phyloP scores from a whole-genome alignment of 345 rosid genomes.

The Gossypium herbaceum region DNA sequence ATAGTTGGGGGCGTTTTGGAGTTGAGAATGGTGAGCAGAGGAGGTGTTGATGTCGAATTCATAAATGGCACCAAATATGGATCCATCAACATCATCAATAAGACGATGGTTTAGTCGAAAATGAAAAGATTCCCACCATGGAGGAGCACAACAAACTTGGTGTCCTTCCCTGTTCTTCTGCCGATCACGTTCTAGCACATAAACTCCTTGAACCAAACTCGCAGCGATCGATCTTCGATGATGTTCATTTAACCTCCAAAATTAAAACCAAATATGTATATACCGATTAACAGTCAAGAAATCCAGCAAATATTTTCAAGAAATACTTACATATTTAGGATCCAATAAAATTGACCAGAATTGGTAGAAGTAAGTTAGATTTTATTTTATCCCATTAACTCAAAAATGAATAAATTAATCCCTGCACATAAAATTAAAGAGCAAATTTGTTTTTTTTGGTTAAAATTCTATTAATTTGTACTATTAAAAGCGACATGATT shows the following conservation, averaged over 20 bases:
- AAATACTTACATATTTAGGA: neutral
- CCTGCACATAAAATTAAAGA: too few relatives aligned
- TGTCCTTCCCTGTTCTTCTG: constrained; percentile 45
- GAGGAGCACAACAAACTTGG: constrained; percentile 43
- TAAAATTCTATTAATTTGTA: too few relatives aligned
- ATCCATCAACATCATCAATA: constrained; percentile 48
- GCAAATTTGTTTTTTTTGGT: too few relatives aligned
- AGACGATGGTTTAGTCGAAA: constrained; percentile 39
- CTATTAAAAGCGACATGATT: too few relatives aligned
- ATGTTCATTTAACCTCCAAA: constrained; percentile 40
- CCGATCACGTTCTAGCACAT: constrained; percentile 54
- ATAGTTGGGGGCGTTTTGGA: constrained; percentile 33
- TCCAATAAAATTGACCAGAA: neutral
- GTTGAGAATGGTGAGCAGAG: constrained; percentile 5
- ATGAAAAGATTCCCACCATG: constrained; percentile 65
- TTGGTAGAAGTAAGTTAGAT: too few relatives aligned
- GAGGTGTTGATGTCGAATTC: constrained; percentile 39
- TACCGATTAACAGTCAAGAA: neutral
- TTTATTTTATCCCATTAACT: too few relatives aligned
- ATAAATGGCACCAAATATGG: constrained; percentile 59
- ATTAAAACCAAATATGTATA: too few relatives aligned
- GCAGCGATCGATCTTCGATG: constrained; percentile 61
- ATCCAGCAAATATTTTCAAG: neutral
- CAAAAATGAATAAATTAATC: too few relatives aligned
- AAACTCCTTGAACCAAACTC: constrained; percentile 61